phyloP scores from a whole-genome alignment of 148 eudicot species.

The Heliosperma pusillum region DNA sequence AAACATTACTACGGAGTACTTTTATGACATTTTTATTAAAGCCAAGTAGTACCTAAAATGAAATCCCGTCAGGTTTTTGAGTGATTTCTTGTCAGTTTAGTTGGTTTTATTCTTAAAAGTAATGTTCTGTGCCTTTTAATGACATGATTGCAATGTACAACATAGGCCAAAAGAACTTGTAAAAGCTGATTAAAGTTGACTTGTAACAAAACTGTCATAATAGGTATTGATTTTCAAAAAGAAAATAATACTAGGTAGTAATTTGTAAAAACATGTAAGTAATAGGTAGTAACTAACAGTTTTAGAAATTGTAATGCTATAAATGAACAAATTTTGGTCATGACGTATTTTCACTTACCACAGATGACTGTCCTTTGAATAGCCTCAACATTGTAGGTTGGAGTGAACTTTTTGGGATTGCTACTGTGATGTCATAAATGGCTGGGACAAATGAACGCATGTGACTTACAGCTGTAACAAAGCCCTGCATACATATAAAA shows the following conservation, averaged over 20 bases:
- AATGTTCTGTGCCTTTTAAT: too few relatives aligned
- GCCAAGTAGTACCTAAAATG: too few relatives aligned
- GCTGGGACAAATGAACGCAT: constrained; percentile 95
- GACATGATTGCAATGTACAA: too few relatives aligned
- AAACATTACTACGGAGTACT: too few relatives aligned
- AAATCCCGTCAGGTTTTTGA: too few relatives aligned
- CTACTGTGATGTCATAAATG: constrained; percentile 72
- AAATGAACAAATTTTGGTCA: not conserved
- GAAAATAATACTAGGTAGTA: not conserved
- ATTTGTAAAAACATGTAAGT: not conserved
- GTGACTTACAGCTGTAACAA: constrained; percentile 80
- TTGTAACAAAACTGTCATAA: too few relatives aligned
- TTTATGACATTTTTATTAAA: too few relatives aligned
- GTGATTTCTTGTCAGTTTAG: too few relatives aligned
- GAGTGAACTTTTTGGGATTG: constrained; percentile 72
- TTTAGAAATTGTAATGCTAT: not conserved
- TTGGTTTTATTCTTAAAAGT: too few relatives aligned
- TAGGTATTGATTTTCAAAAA: not conserved
- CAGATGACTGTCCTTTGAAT: constrained; percentile 82
- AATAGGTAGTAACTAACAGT: not conserved
- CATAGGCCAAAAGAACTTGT: too few relatives aligned
- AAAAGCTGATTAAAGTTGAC: too few relatives aligned
- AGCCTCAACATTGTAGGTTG: constrained; percentile 83
- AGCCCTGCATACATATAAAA: constrained; percentile 53
- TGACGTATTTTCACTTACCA: constrained; percentile 46